phyloP scores from a whole-genome alignment of 257 asterid species.

The Solanum dulcamara region DNA sequence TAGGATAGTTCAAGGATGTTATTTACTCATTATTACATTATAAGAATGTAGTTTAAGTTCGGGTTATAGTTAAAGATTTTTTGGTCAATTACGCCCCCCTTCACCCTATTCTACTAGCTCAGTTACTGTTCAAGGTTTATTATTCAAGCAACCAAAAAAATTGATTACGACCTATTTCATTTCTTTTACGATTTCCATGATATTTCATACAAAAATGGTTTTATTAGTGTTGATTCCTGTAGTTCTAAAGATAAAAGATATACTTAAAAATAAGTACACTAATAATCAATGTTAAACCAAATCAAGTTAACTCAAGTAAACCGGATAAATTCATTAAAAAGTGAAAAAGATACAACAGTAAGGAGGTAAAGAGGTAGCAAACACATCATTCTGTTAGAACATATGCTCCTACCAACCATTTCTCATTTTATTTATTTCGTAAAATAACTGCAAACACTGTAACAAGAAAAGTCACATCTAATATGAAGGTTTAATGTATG shows the following conservation, averaged over 20 bases:
- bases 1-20: not conserved
- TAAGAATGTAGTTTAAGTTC: not conserved
- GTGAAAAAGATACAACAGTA: not conserved
- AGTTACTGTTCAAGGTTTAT: not conserved
- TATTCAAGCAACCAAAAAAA: not conserved
- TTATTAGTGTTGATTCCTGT: not conserved
- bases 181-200: not conserved
- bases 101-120: not conserved
- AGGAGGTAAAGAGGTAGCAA: not conserved
- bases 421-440: not conserved
- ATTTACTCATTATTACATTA: not conserved
- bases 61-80: not conserved
- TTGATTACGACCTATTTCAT: not conserved
- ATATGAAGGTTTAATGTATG: not conserved
- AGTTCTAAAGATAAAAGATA: not conserved
- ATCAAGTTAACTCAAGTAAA: not conserved
- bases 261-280: not conserved
- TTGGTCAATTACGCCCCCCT: not conserved
- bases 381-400: not conserved
- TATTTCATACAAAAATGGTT: not conserved
- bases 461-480: not conserved
- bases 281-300: not conserved
- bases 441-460: not conserved
- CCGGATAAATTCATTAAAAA: not conserved
- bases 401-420: not conserved